These are phyloP conservation scores for Pseudogymnoascus sp. DNA, from an alignment of 2,329 filamentous ascomycete genomes.

Conservation along the genomic window DNA sequence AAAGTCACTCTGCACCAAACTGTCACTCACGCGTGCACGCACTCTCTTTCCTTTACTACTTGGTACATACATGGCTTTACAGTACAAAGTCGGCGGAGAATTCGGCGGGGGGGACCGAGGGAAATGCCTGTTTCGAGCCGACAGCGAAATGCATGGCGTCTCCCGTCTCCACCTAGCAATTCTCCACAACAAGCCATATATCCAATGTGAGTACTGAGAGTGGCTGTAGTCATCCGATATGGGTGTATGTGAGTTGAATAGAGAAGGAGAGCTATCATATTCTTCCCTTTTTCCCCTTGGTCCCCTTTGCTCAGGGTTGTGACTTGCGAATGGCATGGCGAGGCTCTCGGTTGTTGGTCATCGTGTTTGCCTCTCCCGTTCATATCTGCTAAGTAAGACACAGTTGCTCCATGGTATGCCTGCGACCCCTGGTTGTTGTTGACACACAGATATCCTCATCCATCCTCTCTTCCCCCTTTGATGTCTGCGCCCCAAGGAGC, in stretches of 20 bases:
- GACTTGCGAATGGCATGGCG: neutral
- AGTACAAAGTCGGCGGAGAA: neutral
- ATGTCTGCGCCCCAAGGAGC: neutral
- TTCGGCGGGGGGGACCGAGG: constrained; percentile 1
- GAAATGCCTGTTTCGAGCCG: neutral
- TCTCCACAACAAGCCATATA: neutral
- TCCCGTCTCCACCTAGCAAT: neutral
- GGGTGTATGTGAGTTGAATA: neutral
- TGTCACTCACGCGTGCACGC: neutral
- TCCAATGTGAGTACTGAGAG: neutral
- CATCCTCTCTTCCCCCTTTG: neutral
- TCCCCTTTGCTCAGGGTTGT: neutral
- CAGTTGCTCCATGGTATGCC: neutral
- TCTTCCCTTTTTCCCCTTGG: neutral
- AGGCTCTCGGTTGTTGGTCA: neutral
- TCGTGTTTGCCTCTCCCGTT: neutral
- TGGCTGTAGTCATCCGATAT: neutral
- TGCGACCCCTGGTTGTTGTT: neutral
- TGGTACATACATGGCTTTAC: no score
- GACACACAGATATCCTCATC: neutral
- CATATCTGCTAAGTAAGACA: neutral
- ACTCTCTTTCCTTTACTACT: neutral
- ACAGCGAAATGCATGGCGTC: neutral
- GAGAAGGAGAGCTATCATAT: neutral
- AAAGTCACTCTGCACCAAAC: neutral